Evolutionary conservation across 139 green algal genomes (phyloP).

Genomic region (Edaphochlamys debaryana): DNA sequence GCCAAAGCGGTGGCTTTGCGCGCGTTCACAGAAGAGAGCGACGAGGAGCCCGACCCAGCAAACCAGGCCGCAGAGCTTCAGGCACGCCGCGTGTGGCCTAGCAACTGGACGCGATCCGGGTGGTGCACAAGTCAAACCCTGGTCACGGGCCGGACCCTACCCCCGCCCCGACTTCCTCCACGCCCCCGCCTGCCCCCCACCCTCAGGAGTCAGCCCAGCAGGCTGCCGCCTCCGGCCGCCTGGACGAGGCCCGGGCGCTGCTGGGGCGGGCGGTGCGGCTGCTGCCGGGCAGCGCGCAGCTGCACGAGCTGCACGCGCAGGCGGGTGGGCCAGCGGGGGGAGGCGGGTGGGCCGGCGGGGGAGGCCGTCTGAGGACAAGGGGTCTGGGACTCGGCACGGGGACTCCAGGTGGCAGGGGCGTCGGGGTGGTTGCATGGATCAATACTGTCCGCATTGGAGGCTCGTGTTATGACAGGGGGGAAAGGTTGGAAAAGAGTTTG

Average conservation of each 20-base stretch:
- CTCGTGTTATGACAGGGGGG: too few species aligned
- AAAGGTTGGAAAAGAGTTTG: too few species aligned
- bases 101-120: too few species aligned
- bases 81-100: too few species aligned
- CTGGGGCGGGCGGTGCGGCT: constrained; percentile 38
- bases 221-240: background rate
- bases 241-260: background rate
- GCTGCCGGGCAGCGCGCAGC: constrained; percentile 7
- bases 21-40: background rate
- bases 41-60: background rate
- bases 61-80: background rate
- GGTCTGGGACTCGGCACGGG: background rate
- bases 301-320: constrained; percentile 44
- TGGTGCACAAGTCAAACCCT: background rate
- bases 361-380: too few species aligned
- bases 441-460: too few species aligned
- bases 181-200: too few species aligned
- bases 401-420: too few species aligned
- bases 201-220: background rate
- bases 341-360: too few species aligned
- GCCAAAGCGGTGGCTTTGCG: background rate
- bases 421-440: too few species aligned
- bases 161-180: background rate
- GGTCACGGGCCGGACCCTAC: too few species aligned
- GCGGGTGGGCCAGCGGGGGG: too few species aligned